phyloP scores from a whole-genome alignment of 495 filamentous ascomycete genomes.

The Trichocladium antarcticum region DNA sequence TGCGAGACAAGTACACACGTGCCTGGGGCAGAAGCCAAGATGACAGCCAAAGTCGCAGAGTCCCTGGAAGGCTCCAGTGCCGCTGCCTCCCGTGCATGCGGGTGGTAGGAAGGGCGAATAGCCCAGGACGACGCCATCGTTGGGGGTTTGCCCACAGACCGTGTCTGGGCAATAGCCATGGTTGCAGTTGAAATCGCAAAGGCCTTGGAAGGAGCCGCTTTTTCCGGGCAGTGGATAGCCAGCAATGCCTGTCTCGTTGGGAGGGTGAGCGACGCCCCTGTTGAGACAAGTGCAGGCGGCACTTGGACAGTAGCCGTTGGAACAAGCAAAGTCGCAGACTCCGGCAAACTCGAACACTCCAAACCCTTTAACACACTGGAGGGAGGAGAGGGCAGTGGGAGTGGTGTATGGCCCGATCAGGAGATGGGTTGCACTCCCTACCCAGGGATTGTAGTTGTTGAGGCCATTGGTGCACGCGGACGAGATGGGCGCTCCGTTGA shows the following conservation, averaged over 20 bases:
- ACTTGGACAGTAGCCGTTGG: not conserved
- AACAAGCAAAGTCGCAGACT: slow-evolving; percentile 4
- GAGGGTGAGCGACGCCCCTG: not conserved
- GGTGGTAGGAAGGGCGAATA: slow-evolving; percentile 5
- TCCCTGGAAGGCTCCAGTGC: not conserved
- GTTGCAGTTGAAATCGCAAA: not conserved
- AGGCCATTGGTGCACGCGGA: slow-evolving; percentile 1
- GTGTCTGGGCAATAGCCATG: slow-evolving; percentile 1
- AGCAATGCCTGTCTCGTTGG: not conserved
- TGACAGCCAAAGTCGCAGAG: slow-evolving; percentile 9
- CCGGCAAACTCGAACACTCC: slow-evolving; percentile 1
- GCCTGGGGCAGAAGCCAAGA: slow-evolving; percentile 10
- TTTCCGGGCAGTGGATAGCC: not conserved
- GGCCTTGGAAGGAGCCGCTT: not conserved
- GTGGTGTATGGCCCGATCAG: not conserved
- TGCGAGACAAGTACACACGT: not conserved
- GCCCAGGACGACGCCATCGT: not conserved
- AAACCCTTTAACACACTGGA: not conserved
- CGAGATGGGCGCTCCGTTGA: slow-evolving; percentile 4
- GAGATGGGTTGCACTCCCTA: not conserved
- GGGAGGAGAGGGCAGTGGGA: not conserved
- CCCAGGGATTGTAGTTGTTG: slow-evolving; percentile 9
- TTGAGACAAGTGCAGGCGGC: not conserved
- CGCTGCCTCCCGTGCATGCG: slow-evolving; percentile 1
- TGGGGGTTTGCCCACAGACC: not conserved